Evolutionary conservation across 495 filamentous ascomycete species (phyloP), one percentile per base, ranked within the genome.

Genomic region (Penicillium malachiteum): DNA sequence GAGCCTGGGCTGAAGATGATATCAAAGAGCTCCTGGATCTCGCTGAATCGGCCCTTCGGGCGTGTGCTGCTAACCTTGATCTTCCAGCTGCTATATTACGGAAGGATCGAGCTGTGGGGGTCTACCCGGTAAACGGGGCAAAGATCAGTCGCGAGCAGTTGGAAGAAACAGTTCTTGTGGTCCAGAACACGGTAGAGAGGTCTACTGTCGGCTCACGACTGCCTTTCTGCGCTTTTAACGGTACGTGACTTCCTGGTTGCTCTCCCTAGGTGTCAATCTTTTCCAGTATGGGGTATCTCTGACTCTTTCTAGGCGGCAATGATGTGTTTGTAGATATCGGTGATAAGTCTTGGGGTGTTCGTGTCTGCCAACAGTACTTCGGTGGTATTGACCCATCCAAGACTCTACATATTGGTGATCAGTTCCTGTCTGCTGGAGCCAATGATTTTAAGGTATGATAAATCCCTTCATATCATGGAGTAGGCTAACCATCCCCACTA

Each of bases 291-390:
- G 30, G 33, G 8, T 35, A 37, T 53, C 8, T 35, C 42, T 47
- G 31, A 50, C 34, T 12, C 17, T 30, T 31, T 30, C 10, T 30
- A 82, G 82, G 91, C 18, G 92, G 93, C 7, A 92, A 95, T 53
- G 92, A 97, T 66, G 91, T 97, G 18, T 99, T 99, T 66, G 93
- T 99, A 37, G 95, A 99, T 72, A 97, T 99, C 61, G 95, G 95
- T 46, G 95, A 99, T 70, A 99, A 99, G 68, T 88, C 87, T 39
- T 93, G 90, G 86, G 95, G 95, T 55, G 95, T 99, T 18, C 76
- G 88, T 10, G 90, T 88, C 0, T 96, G 91, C 54, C 94, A 97
- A 75, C 78, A 83, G n/a, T 99, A 91, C 74, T 96, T 97, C 63
- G 89, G 86, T 6, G 82, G 80, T 9, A 86, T 90, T 48, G 79